Evolutionary conservation across 2,329 filamentous ascomycete species (phyloP).

Genomic region (Aspergillus unguis): DNA sequence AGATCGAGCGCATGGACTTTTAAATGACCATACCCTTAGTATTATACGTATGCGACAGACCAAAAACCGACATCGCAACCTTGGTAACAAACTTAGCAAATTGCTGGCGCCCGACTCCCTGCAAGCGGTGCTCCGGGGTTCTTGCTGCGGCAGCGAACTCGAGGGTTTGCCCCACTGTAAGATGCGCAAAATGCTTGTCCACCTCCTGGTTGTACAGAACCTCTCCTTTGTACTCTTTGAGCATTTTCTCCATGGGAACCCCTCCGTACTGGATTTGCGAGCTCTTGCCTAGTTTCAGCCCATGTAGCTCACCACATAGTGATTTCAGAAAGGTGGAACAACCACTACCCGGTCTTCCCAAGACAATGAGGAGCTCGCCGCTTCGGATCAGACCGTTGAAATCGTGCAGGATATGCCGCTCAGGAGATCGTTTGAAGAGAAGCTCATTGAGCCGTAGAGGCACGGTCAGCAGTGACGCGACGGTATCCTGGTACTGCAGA

Average conservation of each 20-base stretch:
- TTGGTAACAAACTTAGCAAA: conserved; percentile 41
- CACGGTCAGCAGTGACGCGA: conserved; percentile 56
- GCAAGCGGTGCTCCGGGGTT: conserved; percentile 42
- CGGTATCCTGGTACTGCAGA: conserved; percentile 66
- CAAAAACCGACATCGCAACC: conserved; percentile 42
- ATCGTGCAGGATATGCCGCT: conserved; percentile 55
- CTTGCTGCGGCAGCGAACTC: conserved; percentile 55
- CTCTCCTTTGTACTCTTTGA: conserved; percentile 52
- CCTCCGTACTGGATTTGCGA: conserved; percentile 78
- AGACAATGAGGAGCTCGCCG: conserved; percentile 46
- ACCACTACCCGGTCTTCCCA: conserved; percentile 41
- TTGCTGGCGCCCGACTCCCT: conserved; percentile 45
- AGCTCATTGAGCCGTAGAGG: conserved; percentile 58
- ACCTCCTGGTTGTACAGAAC: conserved; percentile 41
- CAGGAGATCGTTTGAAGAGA: conserved; percentile 46
- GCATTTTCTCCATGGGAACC: conserved; percentile 66
- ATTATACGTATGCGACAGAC: conserved; percentile 42
- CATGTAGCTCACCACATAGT: conserved; percentile 75
- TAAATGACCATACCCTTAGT: conserved; percentile 39
- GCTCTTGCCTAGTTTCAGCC: conserved; percentile 65
- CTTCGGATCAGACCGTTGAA: conserved; percentile 54
- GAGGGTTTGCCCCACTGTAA: conserved; percentile 57
- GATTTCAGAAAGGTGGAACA: conserved; percentile 85
- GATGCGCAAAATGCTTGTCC: conserved; percentile 54
- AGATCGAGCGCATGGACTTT: neutral